phyloP scores from a whole-genome alignment of 768 basidiomycete genomes.

The Cystobasidium onofrii region DNA sequence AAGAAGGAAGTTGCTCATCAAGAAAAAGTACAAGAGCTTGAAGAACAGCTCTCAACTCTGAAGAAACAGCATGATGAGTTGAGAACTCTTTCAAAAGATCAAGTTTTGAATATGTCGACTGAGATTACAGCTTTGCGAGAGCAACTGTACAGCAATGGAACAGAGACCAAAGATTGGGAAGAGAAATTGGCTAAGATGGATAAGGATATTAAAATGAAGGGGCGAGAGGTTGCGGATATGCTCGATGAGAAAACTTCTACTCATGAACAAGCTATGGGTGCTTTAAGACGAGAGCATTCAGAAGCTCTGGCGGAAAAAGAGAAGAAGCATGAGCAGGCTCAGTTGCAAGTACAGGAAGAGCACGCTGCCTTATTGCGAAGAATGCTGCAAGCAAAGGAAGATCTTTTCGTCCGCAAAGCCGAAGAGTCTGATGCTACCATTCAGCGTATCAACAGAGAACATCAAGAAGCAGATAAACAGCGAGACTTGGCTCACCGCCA shows the following conservation, averaged over 20 bases:
- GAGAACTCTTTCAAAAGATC: constrained; percentile 69
- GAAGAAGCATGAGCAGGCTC: constrained; percentile 52
- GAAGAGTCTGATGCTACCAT: constrained; percentile 59
- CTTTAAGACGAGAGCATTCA: constrained; percentile 12
- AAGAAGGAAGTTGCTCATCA: constrained; percentile 87
- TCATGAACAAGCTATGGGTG: constrained; percentile 43
- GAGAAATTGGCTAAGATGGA: constrained; percentile 13
- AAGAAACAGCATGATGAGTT: constrained; percentile 75
- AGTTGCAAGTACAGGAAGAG: constrained; percentile 60
- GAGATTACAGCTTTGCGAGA: constrained; percentile 45
- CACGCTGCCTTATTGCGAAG: constrained; percentile 66
- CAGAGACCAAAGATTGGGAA: not conserved
- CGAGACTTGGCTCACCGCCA: constrained; percentile 23
- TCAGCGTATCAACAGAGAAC: constrained; percentile 61
- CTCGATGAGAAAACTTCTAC: constrained; percentile 39
- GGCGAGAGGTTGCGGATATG: constrained; percentile 1
- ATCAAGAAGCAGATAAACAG: constrained; percentile 11
- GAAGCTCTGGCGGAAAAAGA: constrained; percentile 42
- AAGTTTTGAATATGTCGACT: constrained; percentile 81
- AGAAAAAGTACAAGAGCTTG: constrained; percentile 66
- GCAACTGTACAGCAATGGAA: not conserved
- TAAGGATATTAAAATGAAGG: not conserved
- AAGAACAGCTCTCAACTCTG: constrained; percentile 54
- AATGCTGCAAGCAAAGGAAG: constrained; percentile 38
- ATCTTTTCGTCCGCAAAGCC: constrained; percentile 51